Evolutionary conservation across 257 asterid species (phyloP), one percentile per base, ranked within the genome.

Genomic region (Jaltomata sinuosa): DNA sequence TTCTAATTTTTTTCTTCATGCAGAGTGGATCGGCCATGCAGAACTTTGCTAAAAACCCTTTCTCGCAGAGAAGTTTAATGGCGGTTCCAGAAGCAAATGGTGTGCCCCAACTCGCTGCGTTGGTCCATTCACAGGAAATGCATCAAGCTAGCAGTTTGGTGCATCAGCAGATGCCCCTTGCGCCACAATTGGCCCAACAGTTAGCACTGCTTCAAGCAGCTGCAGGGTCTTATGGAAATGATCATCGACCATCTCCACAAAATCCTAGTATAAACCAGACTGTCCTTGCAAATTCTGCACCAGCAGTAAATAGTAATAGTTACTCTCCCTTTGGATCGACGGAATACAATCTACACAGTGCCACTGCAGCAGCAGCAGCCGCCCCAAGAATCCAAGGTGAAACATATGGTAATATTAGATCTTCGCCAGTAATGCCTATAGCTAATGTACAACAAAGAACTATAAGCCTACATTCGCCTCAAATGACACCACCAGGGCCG

Each of bases 31-130:
- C 79, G 72, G 91, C 81, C 67, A 89, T 72, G 91, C 95, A 89
- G 45, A 94, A 93, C 67, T 93, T 89, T 69, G 84, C 93, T 8
- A 93, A 91, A 87, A 97, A 95, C 84, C 99, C 99, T 1, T 97
- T 95, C 89, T 91, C 98, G 3, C 90, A 91, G 82, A 94, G 90
- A 87, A 90, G 85, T 34, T 62, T 45, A 36, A 67, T 83, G 61
- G 87, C 83, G 45, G 87, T 57, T 67, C 78, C 77, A 87, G 87
- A 74, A 31, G 83, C 84, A 32, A 83, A 83, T 64, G 90, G 67
- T 25, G 59, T 86, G 27, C 22, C 86, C 14, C 88, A 87, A 61
- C 68, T 55, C 57, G 74, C 78, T 25, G 84, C 71, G 12, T 74
- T 83, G 6, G 80, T n/a, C 79, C 74, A 19, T 83, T 85, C 84